These are phyloP conservation scores for Comarum palustre DNA, from an alignment of 306 rosid genomes.

Conservation along the genomic window DNA sequence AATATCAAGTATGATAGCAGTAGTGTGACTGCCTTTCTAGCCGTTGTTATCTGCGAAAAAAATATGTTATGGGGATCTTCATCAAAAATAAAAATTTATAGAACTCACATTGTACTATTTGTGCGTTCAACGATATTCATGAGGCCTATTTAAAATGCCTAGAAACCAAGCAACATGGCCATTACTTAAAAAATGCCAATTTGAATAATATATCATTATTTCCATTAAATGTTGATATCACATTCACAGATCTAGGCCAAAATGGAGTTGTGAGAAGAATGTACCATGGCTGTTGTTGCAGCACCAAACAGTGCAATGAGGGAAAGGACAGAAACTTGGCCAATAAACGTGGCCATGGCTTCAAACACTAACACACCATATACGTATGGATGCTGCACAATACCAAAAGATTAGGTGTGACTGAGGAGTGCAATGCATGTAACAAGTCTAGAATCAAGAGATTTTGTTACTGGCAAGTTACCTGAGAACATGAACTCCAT, in stretches of 20 bases:
- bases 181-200: background rate
- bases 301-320: constrained; percentile 92
- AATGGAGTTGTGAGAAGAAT: constrained; percentile 26
- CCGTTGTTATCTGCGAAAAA: constrained; percentile 73
- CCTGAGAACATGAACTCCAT: constrained; percentile 90
- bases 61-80: constrained; percentile 13
- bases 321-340: constrained; percentile 93
- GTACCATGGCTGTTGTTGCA: constrained; percentile 95
- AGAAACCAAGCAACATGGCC: background rate
- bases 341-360: constrained; percentile 89
- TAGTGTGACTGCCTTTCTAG: constrained; percentile 90
- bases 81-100: constrained; percentile 4
- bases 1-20: constrained; percentile 80
- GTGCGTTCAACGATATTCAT: background rate
- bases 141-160: background rate
- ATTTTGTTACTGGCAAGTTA: constrained; percentile 24
- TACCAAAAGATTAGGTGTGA: background rate
- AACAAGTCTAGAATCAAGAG: constrained; percentile 4
- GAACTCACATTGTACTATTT: background rate
- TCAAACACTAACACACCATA: constrained; percentile 85
- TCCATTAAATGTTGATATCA: constrained; percentile 2
- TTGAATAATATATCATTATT: background rate
- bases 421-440: background rate
- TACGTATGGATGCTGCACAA: constrained; percentile 83
- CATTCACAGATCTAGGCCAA: constrained; percentile 10